Conservation (phyloP, 78 protist genomes). For the Paratrimastix pyriformis region DNA sequence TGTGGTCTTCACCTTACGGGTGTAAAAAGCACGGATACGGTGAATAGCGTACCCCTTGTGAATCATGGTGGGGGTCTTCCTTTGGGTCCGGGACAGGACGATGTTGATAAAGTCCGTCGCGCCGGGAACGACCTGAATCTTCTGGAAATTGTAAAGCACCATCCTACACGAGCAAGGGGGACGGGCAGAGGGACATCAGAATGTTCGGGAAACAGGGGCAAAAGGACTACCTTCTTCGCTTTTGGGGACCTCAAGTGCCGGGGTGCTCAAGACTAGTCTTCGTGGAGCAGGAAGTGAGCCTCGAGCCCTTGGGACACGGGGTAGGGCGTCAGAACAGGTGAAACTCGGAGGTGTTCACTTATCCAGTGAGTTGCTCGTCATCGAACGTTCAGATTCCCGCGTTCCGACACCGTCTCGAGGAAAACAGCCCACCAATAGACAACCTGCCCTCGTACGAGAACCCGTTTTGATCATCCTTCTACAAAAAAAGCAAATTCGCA, state of each 20-base stretch:
- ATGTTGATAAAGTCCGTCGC: conserved; percentile 91
- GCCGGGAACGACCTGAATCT: conserved; percentile 82
- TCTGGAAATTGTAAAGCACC: conserved; percentile 83
- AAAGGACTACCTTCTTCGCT: neutral
- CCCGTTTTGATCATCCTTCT: neutral
- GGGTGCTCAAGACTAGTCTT: neutral
- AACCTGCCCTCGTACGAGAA: neutral
- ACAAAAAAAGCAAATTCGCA: too few species aligned
- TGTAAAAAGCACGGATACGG: conserved; percentile 81
- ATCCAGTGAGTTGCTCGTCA: neutral
- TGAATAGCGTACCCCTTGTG: conserved; percentile 79
- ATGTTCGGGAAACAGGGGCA: neutral
- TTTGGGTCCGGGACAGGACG: conserved; percentile 84
- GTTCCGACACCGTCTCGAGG: neutral
- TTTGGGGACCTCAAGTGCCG: neutral
- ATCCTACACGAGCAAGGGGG: neutral
- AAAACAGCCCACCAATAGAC: neutral
- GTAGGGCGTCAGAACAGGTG: neutral
- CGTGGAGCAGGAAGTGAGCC: neutral
- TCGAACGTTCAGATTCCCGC: neutral
- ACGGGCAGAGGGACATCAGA: neutral
- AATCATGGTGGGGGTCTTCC: conserved; percentile 96
- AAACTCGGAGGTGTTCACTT: neutral
- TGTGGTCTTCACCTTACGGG: conserved; percentile 89
- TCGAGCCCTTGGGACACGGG: neutral